Evolutionary conservation across 352 stramenopile genomes (phyloP).

Genomic region (Globisporangium megalacanthum): DNA sequence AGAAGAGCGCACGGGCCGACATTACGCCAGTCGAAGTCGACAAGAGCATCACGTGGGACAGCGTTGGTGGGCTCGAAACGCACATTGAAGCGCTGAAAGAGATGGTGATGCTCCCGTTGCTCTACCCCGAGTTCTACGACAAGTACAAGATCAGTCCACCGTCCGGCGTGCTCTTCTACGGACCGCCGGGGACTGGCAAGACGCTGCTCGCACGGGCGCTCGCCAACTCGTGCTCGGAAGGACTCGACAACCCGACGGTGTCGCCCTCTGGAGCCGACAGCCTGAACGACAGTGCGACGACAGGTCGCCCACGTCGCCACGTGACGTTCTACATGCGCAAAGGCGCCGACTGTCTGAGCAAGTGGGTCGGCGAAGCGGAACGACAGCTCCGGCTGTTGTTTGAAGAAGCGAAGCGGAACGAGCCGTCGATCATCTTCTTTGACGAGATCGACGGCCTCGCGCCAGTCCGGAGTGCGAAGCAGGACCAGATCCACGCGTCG

Average conservation of each 20-base stretch:
- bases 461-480: constrained; percentile 88
- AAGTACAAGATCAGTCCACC: constrained; percentile 84
- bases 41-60: constrained; percentile 79
- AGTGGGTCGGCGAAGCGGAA: constrained; percentile 92
- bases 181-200: constrained; percentile 91
- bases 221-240: constrained; percentile 79
- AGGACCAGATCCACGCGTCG: constrained; percentile 92
- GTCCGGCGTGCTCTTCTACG: constrained; percentile 87
- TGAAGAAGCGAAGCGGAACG: constrained; percentile 84
- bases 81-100: constrained; percentile 91
- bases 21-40: constrained; percentile 84
- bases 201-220: constrained; percentile 87
- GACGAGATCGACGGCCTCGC: constrained; percentile 93
- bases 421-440: constrained; percentile 95
- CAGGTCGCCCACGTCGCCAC: constrained; percentile 34
- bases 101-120: constrained; percentile 90
- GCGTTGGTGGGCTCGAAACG: constrained; percentile 71
- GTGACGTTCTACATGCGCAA: constrained; percentile 95
- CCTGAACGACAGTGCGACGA: constrained; percentile 1
- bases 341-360: constrained; percentile 87
- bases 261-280: background rate
- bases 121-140: constrained; percentile 92
- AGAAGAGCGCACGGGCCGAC: constrained; percentile 51
- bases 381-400: constrained; percentile 88
- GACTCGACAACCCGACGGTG: constrained; percentile 9